Conservation (phyloP, 257 asterid genomes). For the Plantago major region DNA sequence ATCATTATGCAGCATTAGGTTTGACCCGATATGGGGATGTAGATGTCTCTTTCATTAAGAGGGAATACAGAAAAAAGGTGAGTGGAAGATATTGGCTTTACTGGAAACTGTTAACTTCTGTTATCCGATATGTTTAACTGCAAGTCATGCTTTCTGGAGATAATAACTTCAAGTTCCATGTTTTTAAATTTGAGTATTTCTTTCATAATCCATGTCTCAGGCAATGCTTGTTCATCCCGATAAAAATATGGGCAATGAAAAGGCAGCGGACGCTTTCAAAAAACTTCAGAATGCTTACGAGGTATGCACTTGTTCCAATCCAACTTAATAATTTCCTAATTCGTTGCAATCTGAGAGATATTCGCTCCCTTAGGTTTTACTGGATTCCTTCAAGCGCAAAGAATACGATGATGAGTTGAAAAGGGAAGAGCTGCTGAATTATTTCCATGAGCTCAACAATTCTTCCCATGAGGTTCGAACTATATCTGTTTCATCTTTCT, state of each 20-base stretch:
- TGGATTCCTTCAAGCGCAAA: slow-evolving; percentile 78
- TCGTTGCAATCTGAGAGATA: slow-evolving; percentile 20
- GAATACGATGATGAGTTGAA: slow-evolving; percentile 86
- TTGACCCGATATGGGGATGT: slow-evolving; percentile 62
- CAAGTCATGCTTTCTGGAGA: slow-evolving; percentile 2
- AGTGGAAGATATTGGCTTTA: slow-evolving; percentile 12
- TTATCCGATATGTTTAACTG: slow-evolving; percentile 6
- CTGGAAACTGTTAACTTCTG: slow-evolving; percentile 5
- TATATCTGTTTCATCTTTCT: slow-evolving; percentile 13
- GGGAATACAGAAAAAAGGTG: slow-evolving; percentile 90
- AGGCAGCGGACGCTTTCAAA: slow-evolving; percentile 95
- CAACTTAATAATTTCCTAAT: background rate
- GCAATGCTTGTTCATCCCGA: slow-evolving; percentile 99
- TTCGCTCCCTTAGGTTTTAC: slow-evolving; percentile 54
- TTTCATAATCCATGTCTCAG: slow-evolving; percentile 36
- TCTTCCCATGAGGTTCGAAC: slow-evolving; percentile 61
- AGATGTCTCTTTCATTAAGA: slow-evolving; percentile 67
- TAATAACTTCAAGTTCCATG: background rate
- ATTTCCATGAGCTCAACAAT: slow-evolving; percentile 68
- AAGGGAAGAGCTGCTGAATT: slow-evolving; percentile 85
- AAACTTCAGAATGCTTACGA: slow-evolving; percentile 98
- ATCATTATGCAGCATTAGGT: slow-evolving; percentile 88
- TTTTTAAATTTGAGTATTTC: slow-evolving; percentile 14
- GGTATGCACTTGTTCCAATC: slow-evolving; percentile 44
- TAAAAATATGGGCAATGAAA: slow-evolving; percentile 95